Base-by-base conservation (phyloP, 768 basidiomycete genomes). In the Auriculariales sp. region DNA sequence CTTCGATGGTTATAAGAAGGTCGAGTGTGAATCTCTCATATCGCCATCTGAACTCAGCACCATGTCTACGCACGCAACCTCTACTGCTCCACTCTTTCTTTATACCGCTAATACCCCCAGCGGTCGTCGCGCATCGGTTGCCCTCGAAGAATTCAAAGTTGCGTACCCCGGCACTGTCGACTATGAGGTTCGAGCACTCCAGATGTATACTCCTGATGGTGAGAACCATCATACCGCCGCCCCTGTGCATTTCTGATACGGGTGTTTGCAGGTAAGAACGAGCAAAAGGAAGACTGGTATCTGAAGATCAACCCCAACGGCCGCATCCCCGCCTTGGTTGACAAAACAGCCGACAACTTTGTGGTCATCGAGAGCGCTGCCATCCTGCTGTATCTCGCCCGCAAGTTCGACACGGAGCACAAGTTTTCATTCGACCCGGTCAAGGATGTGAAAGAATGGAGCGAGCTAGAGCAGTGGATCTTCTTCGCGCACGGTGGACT, bases 231-330 rank as follows among this genome's bases (percentile, higher is more conserved):
- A 22, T 17, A 33, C 52, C 55, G 46, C 14, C 9, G 33, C 27
- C 50, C 3, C 49, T 47, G 47, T 11, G 14, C 25, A 33, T 19
- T 22, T 61, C 81, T 79, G 28, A 60, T 70, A 42, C 62, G 74
- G 52, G 68, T 59, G 39, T 72, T 92, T 54, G 66, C 77, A 51
- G 68, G 60, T 14, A 75, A 74, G 53, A 81, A 81, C 57, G 67
- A 68, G n/a, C 88, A 91, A 66, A 92, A 91, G 67, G 77, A 84
- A 59, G 72, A 72, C 0, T 88, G 82, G 82, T 91, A 81, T 65
- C 71, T 90, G 30, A 56, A 59, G 52, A 51, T 55, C 49, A 64
- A 65, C 58, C 63, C 61, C 1, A 64, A 64, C 55, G 71, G 71
- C 0, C 67, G 83, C 45, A 86, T 88, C 49, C 83, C 85, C 3